Evolutionary conservation across 2,329 filamentous ascomycete genomes (phyloP).

Genomic region (Penicillium fuscoglaucum): DNA sequence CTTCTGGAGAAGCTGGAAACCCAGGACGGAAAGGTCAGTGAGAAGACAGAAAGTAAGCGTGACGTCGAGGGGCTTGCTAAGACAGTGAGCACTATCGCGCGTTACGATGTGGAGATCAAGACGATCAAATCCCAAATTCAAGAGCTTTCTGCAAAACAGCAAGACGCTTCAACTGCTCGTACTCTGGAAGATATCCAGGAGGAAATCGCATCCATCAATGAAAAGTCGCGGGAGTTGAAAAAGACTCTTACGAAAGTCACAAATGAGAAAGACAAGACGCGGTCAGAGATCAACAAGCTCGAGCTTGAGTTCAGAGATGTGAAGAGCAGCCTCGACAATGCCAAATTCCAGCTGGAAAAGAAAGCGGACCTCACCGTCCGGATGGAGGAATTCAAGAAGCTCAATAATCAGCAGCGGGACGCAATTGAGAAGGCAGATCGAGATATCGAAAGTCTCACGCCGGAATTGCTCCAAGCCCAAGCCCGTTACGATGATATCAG

Average conservation of each 20-base stretch:
- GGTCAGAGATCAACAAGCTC: constrained; percentile 65
- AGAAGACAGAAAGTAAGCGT: constrained; percentile 63
- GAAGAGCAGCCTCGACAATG: constrained; percentile 68
- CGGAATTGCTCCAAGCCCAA: constrained; percentile 73
- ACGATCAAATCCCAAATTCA: constrained; percentile 72
- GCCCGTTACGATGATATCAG: constrained; percentile 75
- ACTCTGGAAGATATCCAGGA: constrained; percentile 83
- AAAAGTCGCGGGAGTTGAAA: constrained; percentile 66
- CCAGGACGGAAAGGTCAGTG: constrained; percentile 65
- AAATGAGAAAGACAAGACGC: constrained; percentile 69
- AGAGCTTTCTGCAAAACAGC: constrained; percentile 73
- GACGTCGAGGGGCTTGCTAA: constrained; percentile 75
- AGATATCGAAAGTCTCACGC: constrained; percentile 72
- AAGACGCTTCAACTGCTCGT: constrained; percentile 63
- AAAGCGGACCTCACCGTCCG: constrained; percentile 70
- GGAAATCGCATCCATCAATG: constrained; percentile 65
- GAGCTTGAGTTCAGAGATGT: constrained; percentile 78
- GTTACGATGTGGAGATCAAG: constrained; percentile 69
- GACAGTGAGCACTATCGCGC: constrained; percentile 72
- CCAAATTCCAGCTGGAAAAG: constrained; percentile 75
- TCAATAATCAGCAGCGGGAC: constrained; percentile 68
- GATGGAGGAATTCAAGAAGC: constrained; percentile 70
- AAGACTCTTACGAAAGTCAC: constrained; percentile 65
- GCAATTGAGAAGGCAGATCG: constrained; percentile 68
- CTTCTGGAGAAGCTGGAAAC: constrained; percentile 65